Base-by-base conservation (phyloP, 108 stramenopile species). In the Cylindrotheca fusiformis region DNA sequence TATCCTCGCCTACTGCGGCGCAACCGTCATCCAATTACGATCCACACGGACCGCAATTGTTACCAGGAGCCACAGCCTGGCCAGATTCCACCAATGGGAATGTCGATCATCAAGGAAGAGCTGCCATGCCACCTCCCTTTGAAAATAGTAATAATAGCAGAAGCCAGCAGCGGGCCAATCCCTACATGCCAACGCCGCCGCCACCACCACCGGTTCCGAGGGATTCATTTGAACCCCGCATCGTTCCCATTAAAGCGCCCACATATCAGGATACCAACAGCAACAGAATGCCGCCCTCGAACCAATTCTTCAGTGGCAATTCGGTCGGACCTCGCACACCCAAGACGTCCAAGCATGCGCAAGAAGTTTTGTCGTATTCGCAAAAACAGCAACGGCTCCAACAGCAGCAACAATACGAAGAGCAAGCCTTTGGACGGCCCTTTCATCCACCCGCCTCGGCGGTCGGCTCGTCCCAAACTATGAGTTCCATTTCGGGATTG, bases 401-500 rank as follows among this genome's bases (percentile, higher is more conserved):
- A 52, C 48, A 26, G 20, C 60, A 62, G n/a, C 24, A 62, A 29
- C 17, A n/a, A 5, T 32, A 36, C 22, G 57, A 58, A 58, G 57
- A 18, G 4, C 30, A 31, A 8, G 70, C 74, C 20, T 80, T 80
- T 65, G 79, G 70, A 17, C 60, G 70, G 23, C 52, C 46, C 3
- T 75, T 80, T 46, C 58, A 75, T 53, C 69, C 64, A 14, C 60
- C 74, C 12, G 55, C 30, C 26, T 26, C 63, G 24, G 45, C 52
- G 2, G 18, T 52, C 14, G 52, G 60, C 18, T 60, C 58, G 4
- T 65, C 52, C 36, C 36, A 55, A 30, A 77, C 68, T 8, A 67
- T 77, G 54, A 75, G 74, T 50, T 58, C 60, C 0, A 79, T 79
- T 48, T 79, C 78, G 2, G 78, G 70, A 32, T 45, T 79, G 30